Evolutionary conservation across 2,329 filamentous ascomycete species (phyloP), one percentile per base, ranked within the genome.

Genomic region (Claviceps fusiformis): DNA sequence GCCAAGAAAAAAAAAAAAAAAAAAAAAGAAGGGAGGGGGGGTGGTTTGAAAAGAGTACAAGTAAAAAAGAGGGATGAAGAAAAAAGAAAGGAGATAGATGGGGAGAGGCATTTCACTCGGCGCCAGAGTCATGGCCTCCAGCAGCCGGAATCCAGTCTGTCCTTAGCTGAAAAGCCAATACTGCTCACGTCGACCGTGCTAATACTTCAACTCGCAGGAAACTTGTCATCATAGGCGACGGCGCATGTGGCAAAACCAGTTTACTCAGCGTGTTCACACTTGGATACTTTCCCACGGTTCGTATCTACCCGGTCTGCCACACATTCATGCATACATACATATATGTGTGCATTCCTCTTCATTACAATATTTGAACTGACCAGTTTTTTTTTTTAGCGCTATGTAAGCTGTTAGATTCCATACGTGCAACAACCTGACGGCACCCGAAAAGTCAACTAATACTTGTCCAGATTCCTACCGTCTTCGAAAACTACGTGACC

Each of bases 401-500:
- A 81, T 67, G 78, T 81, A 71, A 76, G 75, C 70, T 49, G 17
- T 45, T 1, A 5, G 19, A 3, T 41, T 5, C 1, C 5, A n/a
- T 19, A 15, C 17, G 9, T 17, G n/a, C 19, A n/a, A 13, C 44
- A 13, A n/a, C 13, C 19, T 13, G 44, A n/a, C 19, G 15, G 19
- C 19, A 6, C 33, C 33, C 24, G 13, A 11, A 3, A 10, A n/a
- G 37, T 24, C 19, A 29, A 59, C 58, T 66, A 55, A 68, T 59
- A n/a, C 52, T 44, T 41, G 17, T 17, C 6, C 10, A 70, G 85
- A 91, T 95, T 53, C 93, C 93, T 1, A 98, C 93, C 50, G 93
- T 98, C 43, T 98, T 98, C 71, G 93, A 98, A 69, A 98, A 98
- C 75, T 98, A 98, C 67, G 93, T 98, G 61, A 98, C 93, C 63